A percentile compares a stretch with the other conserved stretches of the same genome.
These are phyloP conservation scores for Nicotiana obtusifolia DNA, from an alignment of 257 asterid species.

Conservation along the genomic window DNA sequence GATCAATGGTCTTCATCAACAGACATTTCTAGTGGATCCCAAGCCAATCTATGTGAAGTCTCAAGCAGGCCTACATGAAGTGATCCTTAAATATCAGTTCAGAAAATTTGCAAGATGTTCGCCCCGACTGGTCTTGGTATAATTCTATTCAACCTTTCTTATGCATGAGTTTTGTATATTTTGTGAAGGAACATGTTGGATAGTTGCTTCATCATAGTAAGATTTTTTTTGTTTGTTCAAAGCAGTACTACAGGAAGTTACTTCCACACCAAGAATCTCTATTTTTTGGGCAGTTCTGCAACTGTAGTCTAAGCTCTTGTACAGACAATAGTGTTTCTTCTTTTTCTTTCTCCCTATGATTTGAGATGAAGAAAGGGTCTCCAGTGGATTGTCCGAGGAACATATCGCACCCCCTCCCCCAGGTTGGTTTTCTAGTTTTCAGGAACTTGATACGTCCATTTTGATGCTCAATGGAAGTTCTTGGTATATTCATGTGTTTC, in stretches of 20 bases:
- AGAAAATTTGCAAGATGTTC: background rate
- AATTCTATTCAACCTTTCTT: background rate
- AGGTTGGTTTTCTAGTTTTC: background rate
- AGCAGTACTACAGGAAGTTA: background rate
- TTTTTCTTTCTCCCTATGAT: background rate
- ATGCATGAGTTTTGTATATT: background rate
- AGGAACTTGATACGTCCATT: background rate
- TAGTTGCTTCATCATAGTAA: background rate
- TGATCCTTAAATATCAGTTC: background rate
- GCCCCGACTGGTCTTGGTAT: background rate
- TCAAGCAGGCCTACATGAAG: constrained; percentile 6
- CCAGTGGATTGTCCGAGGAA: background rate
- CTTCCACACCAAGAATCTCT: background rate
- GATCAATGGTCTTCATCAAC: constrained; percentile 87
- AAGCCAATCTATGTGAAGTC: constrained; percentile 44
- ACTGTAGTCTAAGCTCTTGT: constrained; percentile 1
- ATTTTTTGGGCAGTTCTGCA: background rate
- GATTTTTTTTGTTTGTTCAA: background rate
- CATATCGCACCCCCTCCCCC: background rate
- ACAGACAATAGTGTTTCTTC: background rate
- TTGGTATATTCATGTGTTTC: constrained; percentile 2
- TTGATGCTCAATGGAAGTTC: background rate
- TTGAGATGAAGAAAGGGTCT: background rate
- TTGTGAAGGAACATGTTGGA: background rate
- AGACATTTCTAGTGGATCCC: constrained; percentile 46